Percentiles rank a stretch among this genome's conserved stretches.
Conservation (phyloP, 2,329 filamentous ascomycete species). For the Clonostachys rhizophaga region DNA sequence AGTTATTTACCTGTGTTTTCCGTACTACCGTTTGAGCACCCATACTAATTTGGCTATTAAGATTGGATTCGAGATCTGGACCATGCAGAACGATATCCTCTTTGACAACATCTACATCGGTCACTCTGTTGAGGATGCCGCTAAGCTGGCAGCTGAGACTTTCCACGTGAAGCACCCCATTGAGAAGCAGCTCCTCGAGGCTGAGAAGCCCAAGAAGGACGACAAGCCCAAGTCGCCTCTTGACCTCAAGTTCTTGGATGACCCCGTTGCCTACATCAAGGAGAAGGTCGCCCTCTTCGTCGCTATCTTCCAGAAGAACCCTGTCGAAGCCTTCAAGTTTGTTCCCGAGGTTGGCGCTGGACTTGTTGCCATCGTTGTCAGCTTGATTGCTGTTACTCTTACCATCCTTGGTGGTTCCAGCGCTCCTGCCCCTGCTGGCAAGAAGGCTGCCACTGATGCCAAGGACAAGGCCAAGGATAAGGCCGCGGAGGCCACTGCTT, state of each 20-base stretch:
- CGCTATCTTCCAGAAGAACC: constrained; percentile 75
- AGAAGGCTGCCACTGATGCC: constrained; percentile 62
- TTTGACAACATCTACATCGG: constrained; percentile 99
- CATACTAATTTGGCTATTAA: constrained; percentile 24
- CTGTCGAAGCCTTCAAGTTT: constrained; percentile 78
- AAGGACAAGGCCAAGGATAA: constrained; percentile 71
- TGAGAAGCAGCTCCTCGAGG: constrained; percentile 77
- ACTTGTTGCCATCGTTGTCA: constrained; percentile 65
- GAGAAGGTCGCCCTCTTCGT: constrained; percentile 94
- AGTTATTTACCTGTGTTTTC: constrained; percentile 33
- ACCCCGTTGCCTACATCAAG: constrained; percentile 81
- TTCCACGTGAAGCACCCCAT: constrained; percentile 83
- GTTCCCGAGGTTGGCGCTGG: constrained; percentile 88
- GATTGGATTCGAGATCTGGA: constrained; percentile 99
- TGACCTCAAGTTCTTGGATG: constrained; percentile 84
- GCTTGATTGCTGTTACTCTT: constrained; percentile 66
- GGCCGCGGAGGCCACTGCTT: constrained; percentile 52
- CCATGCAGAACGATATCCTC: constrained; percentile 97
- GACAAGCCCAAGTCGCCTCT: constrained; percentile 64
- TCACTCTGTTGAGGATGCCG: constrained; percentile 89
- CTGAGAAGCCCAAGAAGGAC: constrained; percentile 68
- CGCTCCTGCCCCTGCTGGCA: constrained; percentile 63
- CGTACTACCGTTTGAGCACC: constrained; percentile 2
- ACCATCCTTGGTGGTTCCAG: constrained; percentile 57
- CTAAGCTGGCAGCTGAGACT: constrained; percentile 82